Evolutionary conservation across 2,329 filamentous ascomycete genomes (phyloP).

Genomic region (Diaporthe vexans): DNA sequence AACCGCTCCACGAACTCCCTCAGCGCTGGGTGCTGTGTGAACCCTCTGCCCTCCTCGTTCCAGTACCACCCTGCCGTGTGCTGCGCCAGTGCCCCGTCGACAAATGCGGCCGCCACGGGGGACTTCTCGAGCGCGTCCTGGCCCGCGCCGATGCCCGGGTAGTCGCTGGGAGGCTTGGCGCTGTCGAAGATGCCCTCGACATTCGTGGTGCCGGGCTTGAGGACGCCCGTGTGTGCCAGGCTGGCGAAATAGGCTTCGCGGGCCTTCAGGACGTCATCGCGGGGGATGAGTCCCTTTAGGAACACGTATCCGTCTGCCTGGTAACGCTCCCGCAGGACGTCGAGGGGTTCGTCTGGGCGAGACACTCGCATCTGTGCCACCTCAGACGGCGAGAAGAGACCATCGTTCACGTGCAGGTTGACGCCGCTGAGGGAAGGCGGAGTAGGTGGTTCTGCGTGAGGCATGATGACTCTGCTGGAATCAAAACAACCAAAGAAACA

Average conservation of each 20-base stretch:
- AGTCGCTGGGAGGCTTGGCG: constrained; percentile 57
- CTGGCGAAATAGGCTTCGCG: constrained; percentile 67
- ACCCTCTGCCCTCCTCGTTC: constrained; percentile 63
- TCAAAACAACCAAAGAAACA: not conserved
- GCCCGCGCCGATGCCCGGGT: constrained; percentile 68
- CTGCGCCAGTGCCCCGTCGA: constrained; percentile 63
- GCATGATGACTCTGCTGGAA: constrained; percentile 1
- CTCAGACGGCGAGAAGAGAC: constrained; percentile 36
- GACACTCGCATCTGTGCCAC: constrained; percentile 34
- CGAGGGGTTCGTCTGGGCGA: constrained; percentile 35
- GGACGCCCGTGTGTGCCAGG: constrained; percentile 67
- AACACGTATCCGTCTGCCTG: constrained; percentile 66
- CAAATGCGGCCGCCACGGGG: constrained; percentile 43
- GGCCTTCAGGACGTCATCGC: constrained; percentile 64
- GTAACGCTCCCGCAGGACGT: constrained; percentile 38
- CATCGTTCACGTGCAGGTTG: constrained; percentile 40
- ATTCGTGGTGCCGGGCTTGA: constrained; percentile 65
- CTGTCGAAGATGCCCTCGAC: constrained; percentile 68
- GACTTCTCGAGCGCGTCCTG: constrained; percentile 51
- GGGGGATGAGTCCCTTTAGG: constrained; percentile 67
- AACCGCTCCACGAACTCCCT: constrained; percentile 64
- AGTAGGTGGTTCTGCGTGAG: constrained; percentile 22
- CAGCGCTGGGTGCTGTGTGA: constrained; percentile 58
- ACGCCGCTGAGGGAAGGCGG: constrained; percentile 2
- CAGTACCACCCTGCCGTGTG: constrained; percentile 67